Evolutionary conservation across 192 early-diverging fungal species (phyloP), one percentile per base, ranked within the genome.

Genomic region (Rhizophagus clarus): DNA sequence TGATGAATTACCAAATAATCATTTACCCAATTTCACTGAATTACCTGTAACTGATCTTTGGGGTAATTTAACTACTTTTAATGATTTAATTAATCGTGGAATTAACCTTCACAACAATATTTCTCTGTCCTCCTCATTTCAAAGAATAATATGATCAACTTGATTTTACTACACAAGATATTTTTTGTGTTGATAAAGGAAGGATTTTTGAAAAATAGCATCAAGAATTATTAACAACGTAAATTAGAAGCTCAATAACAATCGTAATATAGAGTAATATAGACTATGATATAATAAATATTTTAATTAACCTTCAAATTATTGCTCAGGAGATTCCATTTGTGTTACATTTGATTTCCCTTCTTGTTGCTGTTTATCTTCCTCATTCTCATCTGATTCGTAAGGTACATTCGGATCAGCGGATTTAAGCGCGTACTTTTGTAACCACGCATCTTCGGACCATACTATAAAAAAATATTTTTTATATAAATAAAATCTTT

Each of bases 41-140:
- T 82, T 91, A 14, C 90, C 90, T 2, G 84, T 89, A 1, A 69
- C 89, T 24, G 88, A 91, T 63, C 70, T 91, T 2, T 91, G 87
- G 87, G 90, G 87, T 14, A 84, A 88, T 64, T 22, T 91, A n/a
- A 82, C 83, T 1, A 84, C 85, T 20, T 79, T 81, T 51, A 80
- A 83, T 17, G 81, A 81, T 66, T 68, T 91, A 67, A 79, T 85
- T 45, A 67, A 83, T 24, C 75, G 85, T 12, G 90, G 84, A 22
- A 56, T 56, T 56, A 56, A 17, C 15, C 51, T 12, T 80, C 89
- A 88, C 74, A 74, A 80, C 24, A 64, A 84, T 15, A 29, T 69
- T 69, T 69, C 67, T 28, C 28, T 69, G 67, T 69, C 22, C 67
- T 69, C 28, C 34, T 69, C 67, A 29, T 37, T 29, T 22, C 22